These are phyloP conservation scores for Xylaria sp. DNA, from an alignment of 2,329 filamentous ascomycete species.

Conservation along the genomic window DNA sequence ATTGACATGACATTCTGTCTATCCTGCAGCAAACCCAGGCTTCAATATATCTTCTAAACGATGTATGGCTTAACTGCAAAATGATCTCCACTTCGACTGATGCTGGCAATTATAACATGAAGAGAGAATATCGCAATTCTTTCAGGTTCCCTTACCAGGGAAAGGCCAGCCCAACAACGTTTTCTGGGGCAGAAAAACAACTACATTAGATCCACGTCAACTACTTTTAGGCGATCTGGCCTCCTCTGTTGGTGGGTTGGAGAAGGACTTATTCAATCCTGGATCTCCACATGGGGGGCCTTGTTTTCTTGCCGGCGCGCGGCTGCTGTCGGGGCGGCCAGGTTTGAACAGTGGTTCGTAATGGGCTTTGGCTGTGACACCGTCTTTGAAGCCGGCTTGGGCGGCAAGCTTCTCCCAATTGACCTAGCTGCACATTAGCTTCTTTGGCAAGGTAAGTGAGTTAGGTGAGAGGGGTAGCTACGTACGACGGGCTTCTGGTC, in stretches of 20 bases:
- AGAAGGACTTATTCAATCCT: background rate
- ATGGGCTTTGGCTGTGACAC: constrained; percentile 5
- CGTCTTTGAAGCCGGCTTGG: constrained; percentile 14
- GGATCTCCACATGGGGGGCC: background rate
- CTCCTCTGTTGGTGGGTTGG: background rate
- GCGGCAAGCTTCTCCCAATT: constrained; percentile 11
- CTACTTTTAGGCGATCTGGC: background rate
- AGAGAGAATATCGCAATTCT: background rate
- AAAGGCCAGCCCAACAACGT: background rate
- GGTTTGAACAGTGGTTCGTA: background rate
- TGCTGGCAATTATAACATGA: background rate
- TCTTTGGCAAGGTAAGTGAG: background rate
- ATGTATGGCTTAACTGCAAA: too few relatives aligned
- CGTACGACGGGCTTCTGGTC: constrained; percentile 8
- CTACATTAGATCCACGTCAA: background rate
- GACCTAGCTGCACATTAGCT: background rate
- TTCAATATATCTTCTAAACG: too few relatives aligned
- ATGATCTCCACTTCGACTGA: background rate
- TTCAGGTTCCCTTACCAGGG: background rate
- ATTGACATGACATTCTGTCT: too few relatives aligned
- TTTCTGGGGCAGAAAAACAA: background rate
- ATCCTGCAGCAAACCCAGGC: too few relatives aligned
- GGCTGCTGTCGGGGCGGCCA: background rate
- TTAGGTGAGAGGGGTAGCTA: background rate
- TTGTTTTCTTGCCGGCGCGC: too few relatives aligned